Evolutionary conservation across 148 eudicot genomes (phyloP).

Genomic region (Diospyros kaki): DNA sequence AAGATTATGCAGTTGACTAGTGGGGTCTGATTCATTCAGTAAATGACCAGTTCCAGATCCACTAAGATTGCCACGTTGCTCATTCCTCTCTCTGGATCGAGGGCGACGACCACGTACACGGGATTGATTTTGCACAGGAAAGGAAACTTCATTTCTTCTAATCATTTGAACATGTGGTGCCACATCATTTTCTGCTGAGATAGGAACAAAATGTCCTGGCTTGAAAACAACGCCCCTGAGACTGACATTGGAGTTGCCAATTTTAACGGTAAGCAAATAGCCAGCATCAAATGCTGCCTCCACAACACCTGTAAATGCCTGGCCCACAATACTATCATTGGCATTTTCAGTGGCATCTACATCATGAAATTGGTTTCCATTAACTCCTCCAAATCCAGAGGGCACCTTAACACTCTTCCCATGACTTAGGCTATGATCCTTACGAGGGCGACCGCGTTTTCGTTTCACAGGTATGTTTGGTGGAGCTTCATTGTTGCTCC

Average conservation of each 20-base stretch:
- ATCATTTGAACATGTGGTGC: conserved; percentile 74
- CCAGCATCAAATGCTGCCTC: conserved; percentile 53
- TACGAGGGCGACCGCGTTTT: conserved; percentile 89
- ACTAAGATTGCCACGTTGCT: conserved; percentile 19
- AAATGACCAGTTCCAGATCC: conserved; percentile 14
- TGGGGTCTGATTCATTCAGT: conserved; percentile 36
- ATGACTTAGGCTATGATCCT: conserved; percentile 47
- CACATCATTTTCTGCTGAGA: conserved; percentile 72
- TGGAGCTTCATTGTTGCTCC: conserved; percentile 20
- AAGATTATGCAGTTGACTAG: conserved; percentile 23
- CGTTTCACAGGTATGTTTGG: conserved; percentile 45
- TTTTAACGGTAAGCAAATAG: conserved; percentile 41
- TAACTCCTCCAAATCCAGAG: conserved; percentile 24
- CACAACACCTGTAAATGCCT: conserved; percentile 41
- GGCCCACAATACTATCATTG: conserved; percentile 33
- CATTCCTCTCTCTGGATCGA: conserved; percentile 30
- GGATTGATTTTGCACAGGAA: conserved; percentile 32
- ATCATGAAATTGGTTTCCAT: conserved; percentile 16
- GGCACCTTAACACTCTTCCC: conserved; percentile 18
- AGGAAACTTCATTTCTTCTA: conserved; percentile 47
- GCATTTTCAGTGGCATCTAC: conserved; percentile 18
- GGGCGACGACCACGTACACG: conserved; percentile 20
- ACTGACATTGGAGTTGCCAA: conserved; percentile 61
- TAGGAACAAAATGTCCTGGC: conserved; percentile 75
- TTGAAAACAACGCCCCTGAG: conserved; percentile 89